Evolutionary conservation across 2,329 filamentous ascomycete genomes (phyloP), one percentile per base, ranked within the genome.

Genomic region (Clarireedia hainanense): DNA sequence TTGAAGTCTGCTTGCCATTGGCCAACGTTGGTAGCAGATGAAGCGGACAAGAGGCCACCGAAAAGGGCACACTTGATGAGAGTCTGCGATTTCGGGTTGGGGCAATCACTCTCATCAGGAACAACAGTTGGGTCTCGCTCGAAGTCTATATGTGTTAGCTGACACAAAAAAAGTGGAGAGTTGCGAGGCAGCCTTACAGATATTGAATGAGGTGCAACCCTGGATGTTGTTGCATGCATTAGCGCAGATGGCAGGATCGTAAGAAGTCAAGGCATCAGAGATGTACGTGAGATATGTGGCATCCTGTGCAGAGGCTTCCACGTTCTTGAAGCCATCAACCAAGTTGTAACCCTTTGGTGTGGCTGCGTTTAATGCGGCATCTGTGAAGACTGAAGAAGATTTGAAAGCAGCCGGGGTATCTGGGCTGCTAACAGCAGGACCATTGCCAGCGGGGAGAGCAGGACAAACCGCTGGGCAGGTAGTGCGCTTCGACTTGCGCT

Each of bases 41-140:
- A 50, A 50, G 47, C 26, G 27, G 36, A 34, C 14, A 55, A 42
- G 9, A 55, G 17, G 17, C 52, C 52, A 50, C 52, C 52, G 23
- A 55, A 55, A 17, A 55, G 47, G 12, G 52, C 49, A 34, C 52
- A 55, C 27, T 55, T 55, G 37, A 55, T 55, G 14, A 55, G 47
- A 14, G 52, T 55, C 30, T 55, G 52, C 9, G 52, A 55, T 6
- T 37, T 12, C 12, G 52, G 52, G 26, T 50, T 50, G 34, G 52
- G 52, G 12, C 52, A 50, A n/a, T 55, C 37, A 10, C 45, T 15
- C 14, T 30, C 34, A 7, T 55, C 46, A 27, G 52, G 52, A 27
- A 45, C 37, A 12, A 45, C 20, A 7, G 52, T 50, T 55, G 47
- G 52, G 27, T 55, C 52, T 17, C 52, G 23, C 37, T 55, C 47